Percentiles rank a stretch among this genome's conserved stretches.
These are phyloP conservation scores for Globisporangium barbulae DNA, from an alignment of 352 stramenopile genomes.

Conservation along the genomic window DNA sequence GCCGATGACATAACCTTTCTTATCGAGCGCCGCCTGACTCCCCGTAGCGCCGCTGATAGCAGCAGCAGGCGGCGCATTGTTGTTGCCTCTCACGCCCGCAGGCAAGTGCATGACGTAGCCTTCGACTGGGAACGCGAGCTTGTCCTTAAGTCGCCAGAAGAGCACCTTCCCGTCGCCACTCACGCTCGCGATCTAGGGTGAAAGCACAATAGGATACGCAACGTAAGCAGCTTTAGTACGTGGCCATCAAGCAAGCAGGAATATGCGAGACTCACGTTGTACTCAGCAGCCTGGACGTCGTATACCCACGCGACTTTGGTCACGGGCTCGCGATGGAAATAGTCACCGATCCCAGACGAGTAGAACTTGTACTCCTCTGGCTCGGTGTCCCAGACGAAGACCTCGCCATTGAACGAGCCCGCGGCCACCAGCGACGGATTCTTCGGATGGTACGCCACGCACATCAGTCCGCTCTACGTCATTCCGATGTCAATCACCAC, in stretches of 20 bases:
- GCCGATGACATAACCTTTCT: conserved; percentile 34
- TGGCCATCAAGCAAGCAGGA: not conserved
- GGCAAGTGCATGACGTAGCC: conserved; percentile 75
- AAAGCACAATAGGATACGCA: not conserved
- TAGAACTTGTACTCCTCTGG: conserved; percentile 63
- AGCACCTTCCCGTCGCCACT: conserved; percentile 85
- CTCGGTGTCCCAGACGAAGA: conserved; percentile 78
- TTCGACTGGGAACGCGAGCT: conserved; percentile 81
- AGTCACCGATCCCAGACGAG: conserved; percentile 83
- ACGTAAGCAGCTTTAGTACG: not conserved
- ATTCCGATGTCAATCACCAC: not conserved
- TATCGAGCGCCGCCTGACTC: not conserved
- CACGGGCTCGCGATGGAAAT: conserved; percentile 86
- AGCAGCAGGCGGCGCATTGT: not conserved
- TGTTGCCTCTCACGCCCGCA: conserved; percentile 11
- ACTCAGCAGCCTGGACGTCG: conserved; percentile 62
- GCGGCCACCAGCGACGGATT: conserved; percentile 80
- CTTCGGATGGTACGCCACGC: conserved; percentile 79
- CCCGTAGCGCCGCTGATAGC: not conserved
- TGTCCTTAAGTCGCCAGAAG: conserved; percentile 86
- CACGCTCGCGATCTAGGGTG: conserved; percentile 59
- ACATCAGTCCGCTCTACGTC: conserved; percentile 80
- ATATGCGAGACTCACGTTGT: conserved; percentile 42
- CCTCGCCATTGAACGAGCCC: conserved; percentile 86
- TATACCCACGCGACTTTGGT: conserved; percentile 83